Evolutionary conservation across 495 filamentous ascomycete genomes (phyloP).

Genomic region (Annulohypoxylon bovei): DNA sequence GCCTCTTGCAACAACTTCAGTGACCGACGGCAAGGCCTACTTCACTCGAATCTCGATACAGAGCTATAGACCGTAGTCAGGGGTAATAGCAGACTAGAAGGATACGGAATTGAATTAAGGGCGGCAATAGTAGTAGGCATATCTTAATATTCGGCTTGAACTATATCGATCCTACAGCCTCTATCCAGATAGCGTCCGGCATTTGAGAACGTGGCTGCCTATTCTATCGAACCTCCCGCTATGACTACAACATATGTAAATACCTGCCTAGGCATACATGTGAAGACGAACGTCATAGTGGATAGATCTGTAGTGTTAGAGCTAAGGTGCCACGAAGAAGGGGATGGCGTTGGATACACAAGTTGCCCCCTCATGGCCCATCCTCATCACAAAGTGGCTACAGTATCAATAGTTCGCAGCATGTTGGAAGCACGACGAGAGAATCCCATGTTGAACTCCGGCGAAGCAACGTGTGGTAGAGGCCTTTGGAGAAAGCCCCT

Average conservation of each 20-base stretch:
- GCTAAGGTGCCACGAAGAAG: not conserved
- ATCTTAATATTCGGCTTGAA: conserved; percentile 6
- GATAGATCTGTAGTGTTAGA: not conserved
- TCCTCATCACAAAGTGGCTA: not conserved
- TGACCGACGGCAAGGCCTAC: not conserved
- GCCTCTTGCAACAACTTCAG: not conserved
- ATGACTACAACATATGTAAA: not conserved
- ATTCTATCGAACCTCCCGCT: not conserved
- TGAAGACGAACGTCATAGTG: not conserved
- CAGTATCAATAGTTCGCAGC: not conserved
- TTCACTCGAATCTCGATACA: not conserved
- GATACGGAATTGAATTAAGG: not conserved
- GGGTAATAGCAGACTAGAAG: not conserved
- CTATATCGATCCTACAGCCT: conserved; percentile 33
- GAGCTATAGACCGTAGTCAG: not conserved
- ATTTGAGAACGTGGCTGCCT: conserved; percentile 8
- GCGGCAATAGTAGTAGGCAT: not conserved
- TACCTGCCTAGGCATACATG: not conserved
- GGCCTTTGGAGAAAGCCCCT: not conserved
- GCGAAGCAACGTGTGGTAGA: conserved; percentile 15
- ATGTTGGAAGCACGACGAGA: conserved; percentile 7
- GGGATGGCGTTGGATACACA: not conserved
- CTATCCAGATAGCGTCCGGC: conserved; percentile 23
- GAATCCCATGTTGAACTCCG: not conserved
- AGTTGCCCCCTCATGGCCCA: not conserved